Percentiles rank a stretch among this genome's conserved stretches.
These are phyloP conservation scores for Aspergillus sp. DNA, from an alignment of 2,329 filamentous ascomycete species.

Conservation along the genomic window DNA sequence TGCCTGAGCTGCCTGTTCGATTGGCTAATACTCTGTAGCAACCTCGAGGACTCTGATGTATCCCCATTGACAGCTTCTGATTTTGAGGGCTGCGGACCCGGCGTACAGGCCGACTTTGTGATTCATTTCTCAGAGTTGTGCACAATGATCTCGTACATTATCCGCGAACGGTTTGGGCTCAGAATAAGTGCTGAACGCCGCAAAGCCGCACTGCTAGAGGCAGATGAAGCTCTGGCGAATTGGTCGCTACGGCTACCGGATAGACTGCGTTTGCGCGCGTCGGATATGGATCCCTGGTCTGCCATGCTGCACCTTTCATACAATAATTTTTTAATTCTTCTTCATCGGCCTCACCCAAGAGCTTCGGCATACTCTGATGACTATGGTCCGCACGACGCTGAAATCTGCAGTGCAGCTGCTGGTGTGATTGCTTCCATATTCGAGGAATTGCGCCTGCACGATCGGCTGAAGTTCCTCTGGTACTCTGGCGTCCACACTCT, in stretches of 20 bases:
- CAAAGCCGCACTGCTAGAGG: conserved; percentile 47
- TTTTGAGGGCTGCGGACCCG: conserved; percentile 53
- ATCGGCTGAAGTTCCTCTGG: conserved; percentile 50
- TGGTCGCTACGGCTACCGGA: conserved; percentile 50
- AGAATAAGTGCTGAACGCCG: conserved; percentile 45
- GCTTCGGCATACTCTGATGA: conserved; percentile 50
- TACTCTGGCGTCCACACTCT: conserved; percentile 50
- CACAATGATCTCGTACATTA: conserved; percentile 53
- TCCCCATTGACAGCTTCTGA: conserved; percentile 49
- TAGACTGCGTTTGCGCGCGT: conserved; percentile 44
- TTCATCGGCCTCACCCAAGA: conserved; percentile 50
- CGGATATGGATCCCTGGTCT: conserved; percentile 50
- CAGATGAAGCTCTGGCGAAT: conserved; percentile 47
- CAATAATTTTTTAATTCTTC: conserved; percentile 52
- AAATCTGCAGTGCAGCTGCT: conserved; percentile 51
- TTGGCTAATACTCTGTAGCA: conserved; percentile 31
- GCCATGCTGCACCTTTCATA: conserved; percentile 51
- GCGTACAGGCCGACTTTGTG: conserved; percentile 51
- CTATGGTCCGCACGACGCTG: conserved; percentile 51
- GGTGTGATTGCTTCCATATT: conserved; percentile 52
- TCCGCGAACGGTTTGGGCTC: conserved; percentile 48
- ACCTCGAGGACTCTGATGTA: conserved; percentile 58
- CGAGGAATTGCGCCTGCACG: conserved; percentile 48
- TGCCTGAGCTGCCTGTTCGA: not conserved
- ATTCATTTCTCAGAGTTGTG: conserved; percentile 57